phyloP scores from a whole-genome alignment of 2,329 filamentous ascomycete species.

The Diaporthe australafricana region DNA sequence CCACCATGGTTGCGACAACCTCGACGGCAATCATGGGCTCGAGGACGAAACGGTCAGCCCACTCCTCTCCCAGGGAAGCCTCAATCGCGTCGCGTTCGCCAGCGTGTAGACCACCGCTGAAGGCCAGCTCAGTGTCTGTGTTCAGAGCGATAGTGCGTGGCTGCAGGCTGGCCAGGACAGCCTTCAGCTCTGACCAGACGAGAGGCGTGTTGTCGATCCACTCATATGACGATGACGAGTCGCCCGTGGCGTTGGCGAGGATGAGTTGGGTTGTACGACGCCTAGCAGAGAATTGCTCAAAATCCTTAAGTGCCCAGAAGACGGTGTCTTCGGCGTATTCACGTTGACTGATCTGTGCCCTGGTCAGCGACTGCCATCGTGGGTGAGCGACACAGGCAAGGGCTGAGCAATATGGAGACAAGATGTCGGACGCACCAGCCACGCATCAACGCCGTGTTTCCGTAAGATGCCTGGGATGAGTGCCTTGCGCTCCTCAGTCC shows the following conservation, averaged over 20 bases:
- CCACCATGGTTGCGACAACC: constrained; percentile 57
- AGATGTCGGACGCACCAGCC: constrained; percentile 52
- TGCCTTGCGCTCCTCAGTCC: constrained; percentile 55
- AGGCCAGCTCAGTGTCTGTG: constrained; percentile 57
- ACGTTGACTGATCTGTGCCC: constrained; percentile 58
- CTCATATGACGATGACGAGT: constrained; percentile 46
- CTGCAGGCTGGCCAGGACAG: constrained; percentile 50
- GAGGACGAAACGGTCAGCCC: constrained; percentile 54
- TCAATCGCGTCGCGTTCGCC: constrained; percentile 55
- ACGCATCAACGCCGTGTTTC: constrained; percentile 60
- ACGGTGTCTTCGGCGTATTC: constrained; percentile 64
- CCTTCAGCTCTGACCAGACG: constrained; percentile 54
- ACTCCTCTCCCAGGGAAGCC: constrained; percentile 50
- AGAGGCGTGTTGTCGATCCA: constrained; percentile 61
- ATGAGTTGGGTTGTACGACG: constrained; percentile 63
- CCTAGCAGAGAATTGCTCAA: constrained; percentile 59
- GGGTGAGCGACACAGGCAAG: not conserved
- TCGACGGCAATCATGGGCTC: constrained; percentile 59
- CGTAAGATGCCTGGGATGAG: constrained; percentile 55
- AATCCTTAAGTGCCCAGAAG: constrained; percentile 62
- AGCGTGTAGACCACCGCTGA: constrained; percentile 59
- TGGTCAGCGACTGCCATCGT: not conserved
- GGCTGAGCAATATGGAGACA: not conserved
- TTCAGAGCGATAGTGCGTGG: constrained; percentile 56
- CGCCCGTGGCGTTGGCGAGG: constrained; percentile 51